Evolutionary conservation across 352 stramenopile genomes (phyloP), one percentile per base, ranked within the genome.

Genomic region (Globisporangium recalcitrans): DNA sequence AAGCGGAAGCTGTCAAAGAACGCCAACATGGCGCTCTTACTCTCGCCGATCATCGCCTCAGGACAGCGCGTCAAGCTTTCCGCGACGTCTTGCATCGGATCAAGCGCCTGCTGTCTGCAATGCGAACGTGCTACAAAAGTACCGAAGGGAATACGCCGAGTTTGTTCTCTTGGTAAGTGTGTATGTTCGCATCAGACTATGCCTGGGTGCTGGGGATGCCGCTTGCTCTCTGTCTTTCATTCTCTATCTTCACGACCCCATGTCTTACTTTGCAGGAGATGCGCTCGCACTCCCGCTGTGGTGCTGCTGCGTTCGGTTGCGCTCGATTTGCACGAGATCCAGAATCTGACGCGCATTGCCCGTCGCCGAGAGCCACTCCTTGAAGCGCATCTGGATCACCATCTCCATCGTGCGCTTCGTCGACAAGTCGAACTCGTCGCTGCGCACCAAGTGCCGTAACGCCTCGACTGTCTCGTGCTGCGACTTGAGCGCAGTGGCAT

Each of bases 1-100:
- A 63, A 14, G 24, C 79, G 78, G 60, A 96, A 97, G 16, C 64
- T 78, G 36, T 93, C 73, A 62, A 98, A 98, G 71, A 98, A 98
- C 3, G 78, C 75, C 26, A 98, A 71, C 88, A 98, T 98, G 61
- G 73, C 67, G 51, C 73, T 72, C 60, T 96, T 93, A 42, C 98
- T 98, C 69, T 97, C n/a, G n/a, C n/a, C n/a, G n/a, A n/a, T n/a
- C n/a, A n/a, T n/a, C n/a, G n/a, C n/a, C n/a, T n/a, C n/a, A n/a
- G n/a, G n/a, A n/a, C n/a, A n/a, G n/a, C n/a, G n/a, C n/a, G n/a
- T n/a, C n/a, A n/a, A n/a, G n/a, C n/a, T n/a, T n/a, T n/a, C n/a
- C n/a, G n/a, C n/a, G n/a, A n/a, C n/a, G n/a, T n/a, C n/a, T n/a
- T n/a, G n/a, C n/a, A n/a, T n/a, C n/a, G n/a, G n/a, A n/a, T n/a